A percentile compares a stretch with the other conserved stretches of the same genome.
These are phyloP conservation scores for Penicillium dipodomyicola DNA, from an alignment of 495 filamentous ascomycete genomes.

Conservation along the genomic window DNA sequence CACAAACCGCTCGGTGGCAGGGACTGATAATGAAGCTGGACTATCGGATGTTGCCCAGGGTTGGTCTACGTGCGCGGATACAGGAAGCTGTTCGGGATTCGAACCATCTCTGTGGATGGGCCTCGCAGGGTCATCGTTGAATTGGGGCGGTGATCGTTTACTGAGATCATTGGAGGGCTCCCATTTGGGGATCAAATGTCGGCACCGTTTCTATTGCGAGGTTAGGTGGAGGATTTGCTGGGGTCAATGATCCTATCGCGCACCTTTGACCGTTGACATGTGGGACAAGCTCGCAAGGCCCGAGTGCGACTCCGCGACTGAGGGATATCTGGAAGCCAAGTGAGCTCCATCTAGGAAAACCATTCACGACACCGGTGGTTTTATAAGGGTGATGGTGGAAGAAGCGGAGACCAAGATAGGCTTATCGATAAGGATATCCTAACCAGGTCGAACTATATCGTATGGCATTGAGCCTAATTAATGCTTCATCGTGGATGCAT, in stretches of 20 bases:
- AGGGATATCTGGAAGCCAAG: slow-evolving; percentile 39
- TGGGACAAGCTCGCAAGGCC: slow-evolving; percentile 36
- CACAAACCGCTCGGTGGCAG: slow-evolving; percentile 41
- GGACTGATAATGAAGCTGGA: slow-evolving; percentile 13
- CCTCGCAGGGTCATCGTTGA: background rate
- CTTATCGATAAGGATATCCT: slow-evolving; percentile 21
- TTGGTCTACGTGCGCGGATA: slow-evolving; percentile 3
- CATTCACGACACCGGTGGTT: background rate
- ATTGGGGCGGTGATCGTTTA: slow-evolving; percentile 7
- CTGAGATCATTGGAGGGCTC: slow-evolving; percentile 6
- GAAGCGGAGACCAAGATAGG: slow-evolving; percentile 3
- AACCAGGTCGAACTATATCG: background rate
- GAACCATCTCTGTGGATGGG: background rate
- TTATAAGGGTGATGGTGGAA: background rate
- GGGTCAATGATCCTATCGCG: background rate
- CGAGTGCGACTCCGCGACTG: slow-evolving; percentile 36
- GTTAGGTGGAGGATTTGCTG: background rate
- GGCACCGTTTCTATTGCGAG: slow-evolving; percentile 38
- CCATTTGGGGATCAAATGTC: slow-evolving; percentile 25
- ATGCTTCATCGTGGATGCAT: background rate
- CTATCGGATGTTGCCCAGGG: slow-evolving; percentile 8
- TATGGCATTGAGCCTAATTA: background rate
- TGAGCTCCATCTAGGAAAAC: slow-evolving; percentile 34
- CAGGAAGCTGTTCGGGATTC: slow-evolving; percentile 1
- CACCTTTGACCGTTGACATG: slow-evolving; percentile 40